A percentile compares a stretch with the other conserved stretches of the same genome.
Evolutionary conservation across 805 yeast genomes (phyloP).

Genomic region (Candida glaebosa): DNA sequence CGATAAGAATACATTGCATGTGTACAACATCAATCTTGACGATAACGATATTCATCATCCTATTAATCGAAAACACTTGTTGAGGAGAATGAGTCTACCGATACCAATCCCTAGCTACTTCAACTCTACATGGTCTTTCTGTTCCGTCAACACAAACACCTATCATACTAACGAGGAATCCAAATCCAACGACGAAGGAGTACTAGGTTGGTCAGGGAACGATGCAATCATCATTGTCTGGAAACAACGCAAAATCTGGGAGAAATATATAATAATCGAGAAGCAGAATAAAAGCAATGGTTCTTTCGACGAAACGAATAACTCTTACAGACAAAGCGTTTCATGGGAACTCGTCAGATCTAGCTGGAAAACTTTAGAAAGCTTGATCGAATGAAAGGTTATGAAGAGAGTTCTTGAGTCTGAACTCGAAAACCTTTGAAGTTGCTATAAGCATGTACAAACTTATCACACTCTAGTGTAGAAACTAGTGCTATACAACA

Average conservation of each 20-base stretch:
- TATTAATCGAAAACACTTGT: constrained; percentile 58
- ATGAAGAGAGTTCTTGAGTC: neutral
- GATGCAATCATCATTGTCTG: constrained; percentile 73
- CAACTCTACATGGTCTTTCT: constrained; percentile 84
- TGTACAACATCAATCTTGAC: constrained; percentile 48
- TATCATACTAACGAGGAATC: constrained; percentile 24
- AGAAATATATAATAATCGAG: constrained; percentile 71
- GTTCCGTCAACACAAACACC: constrained; percentile 57
- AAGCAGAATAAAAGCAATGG: constrained; percentile 10
- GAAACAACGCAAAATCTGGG: constrained; percentile 77
- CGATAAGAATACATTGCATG: constrained; percentile 86
- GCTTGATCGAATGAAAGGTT: constrained; percentile 1
- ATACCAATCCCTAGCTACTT: constrained; percentile 65
- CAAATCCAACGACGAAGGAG: constrained; percentile 26
- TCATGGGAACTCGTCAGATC: constrained; percentile 21
- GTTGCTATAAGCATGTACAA: no score
- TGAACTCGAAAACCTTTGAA: no score
- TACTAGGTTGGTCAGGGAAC: constrained; percentile 72
- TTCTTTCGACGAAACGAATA: constrained; percentile 1
- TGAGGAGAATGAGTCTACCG: constrained; percentile 58
- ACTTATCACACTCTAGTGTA: no score
- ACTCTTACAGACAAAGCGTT: constrained; percentile 1
- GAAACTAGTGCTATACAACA: no score
- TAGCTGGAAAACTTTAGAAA: constrained; percentile 26
- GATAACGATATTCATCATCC: constrained; percentile 14